A percentile compares a stretch with the other conserved stretches of the same genome.
phyloP scores from a whole-genome alignment of 2,329 filamentous ascomycete genomes.

The Hypoxylon sp. region DNA sequence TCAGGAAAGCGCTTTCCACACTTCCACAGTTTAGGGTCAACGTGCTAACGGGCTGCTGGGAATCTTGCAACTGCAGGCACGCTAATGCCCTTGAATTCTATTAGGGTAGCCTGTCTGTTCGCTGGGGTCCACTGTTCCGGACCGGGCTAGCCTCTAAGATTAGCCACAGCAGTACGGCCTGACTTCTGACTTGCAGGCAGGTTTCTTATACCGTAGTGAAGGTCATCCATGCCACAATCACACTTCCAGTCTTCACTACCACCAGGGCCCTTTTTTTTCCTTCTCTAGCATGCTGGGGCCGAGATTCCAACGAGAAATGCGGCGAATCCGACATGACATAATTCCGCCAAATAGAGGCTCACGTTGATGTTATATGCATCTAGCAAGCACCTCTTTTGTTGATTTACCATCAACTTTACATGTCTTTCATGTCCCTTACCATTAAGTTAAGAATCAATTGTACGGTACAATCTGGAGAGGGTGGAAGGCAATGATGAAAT shows the following conservation, averaged over 20 bases:
- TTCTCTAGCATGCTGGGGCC: conserved; percentile 22
- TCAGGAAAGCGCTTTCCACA: conserved; percentile 3
- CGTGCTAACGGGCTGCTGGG: conserved; percentile 7
- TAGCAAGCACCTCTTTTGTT: conserved; percentile 6
- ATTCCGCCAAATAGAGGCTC: conserved; percentile 11
- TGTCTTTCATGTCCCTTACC: not conserved
- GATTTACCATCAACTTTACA: not conserved
- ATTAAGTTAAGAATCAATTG: conserved; percentile 1
- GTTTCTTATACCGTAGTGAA: not conserved
- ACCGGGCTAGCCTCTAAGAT: conserved; percentile 33
- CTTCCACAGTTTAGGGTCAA: conserved; percentile 9
- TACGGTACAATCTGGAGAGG: conserved; percentile 8
- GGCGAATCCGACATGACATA: conserved; percentile 39
- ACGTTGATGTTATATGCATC: conserved; percentile 2
- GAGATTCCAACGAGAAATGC: conserved; percentile 28
- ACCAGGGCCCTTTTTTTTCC: too few species aligned
- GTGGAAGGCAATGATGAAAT: conserved; percentile 5
- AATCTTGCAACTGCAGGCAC: conserved; percentile 27
- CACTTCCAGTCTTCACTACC: conserved; percentile 10
- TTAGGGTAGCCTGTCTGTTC: conserved; percentile 21
- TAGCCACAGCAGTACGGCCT: conserved; percentile 5
- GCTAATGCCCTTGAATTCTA: conserved; percentile 31
- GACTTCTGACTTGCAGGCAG: too few species aligned
- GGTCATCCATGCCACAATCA: conserved; percentile 14
- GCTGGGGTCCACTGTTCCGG: conserved; percentile 29